A percentile compares a stretch with the other conserved stretches of the same genome.
phyloP scores from a whole-genome alignment of 371 early-diverging fungal species.

The Phascolomyces articulosus region DNA sequence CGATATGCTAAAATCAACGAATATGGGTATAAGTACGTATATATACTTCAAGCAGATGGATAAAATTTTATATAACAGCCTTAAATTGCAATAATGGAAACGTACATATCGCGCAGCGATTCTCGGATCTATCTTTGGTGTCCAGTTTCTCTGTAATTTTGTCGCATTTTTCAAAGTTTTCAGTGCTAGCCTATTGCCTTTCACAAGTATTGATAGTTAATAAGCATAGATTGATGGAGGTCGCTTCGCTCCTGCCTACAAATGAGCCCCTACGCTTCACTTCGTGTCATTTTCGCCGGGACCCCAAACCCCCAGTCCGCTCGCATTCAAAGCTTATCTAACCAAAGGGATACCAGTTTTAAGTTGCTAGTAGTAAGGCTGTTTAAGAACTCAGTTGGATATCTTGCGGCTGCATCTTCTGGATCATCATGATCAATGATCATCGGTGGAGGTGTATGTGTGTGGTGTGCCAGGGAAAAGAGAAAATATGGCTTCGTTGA shows the following conservation, averaged over 20 bases:
- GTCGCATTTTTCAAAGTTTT: neutral
- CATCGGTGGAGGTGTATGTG: neutral
- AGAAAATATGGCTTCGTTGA: neutral
- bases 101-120: neutral
- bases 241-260: too few relatives aligned
- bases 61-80: neutral
- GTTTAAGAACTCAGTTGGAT: neutral
- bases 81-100: neutral
- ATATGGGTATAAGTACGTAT: conserved; percentile 1
- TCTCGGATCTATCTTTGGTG: neutral
- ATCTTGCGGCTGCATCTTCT: neutral
- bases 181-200: neutral
- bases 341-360: too few relatives aligned
- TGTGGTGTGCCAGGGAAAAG: neutral
- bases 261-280: too few relatives aligned
- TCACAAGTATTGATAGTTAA: conserved; percentile 1
- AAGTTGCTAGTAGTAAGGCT: too few relatives aligned
- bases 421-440: neutral
- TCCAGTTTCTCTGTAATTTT: neutral
- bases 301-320: too few relatives aligned
- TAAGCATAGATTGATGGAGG: too few relatives aligned
- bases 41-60: neutral
- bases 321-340: too few relatives aligned
- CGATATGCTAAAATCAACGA: neutral
- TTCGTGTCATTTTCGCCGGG: too few relatives aligned